These are phyloP conservation scores for Dendrobium nobile DNA, from an alignment of 106 monocot species.

Conservation along the genomic window DNA sequence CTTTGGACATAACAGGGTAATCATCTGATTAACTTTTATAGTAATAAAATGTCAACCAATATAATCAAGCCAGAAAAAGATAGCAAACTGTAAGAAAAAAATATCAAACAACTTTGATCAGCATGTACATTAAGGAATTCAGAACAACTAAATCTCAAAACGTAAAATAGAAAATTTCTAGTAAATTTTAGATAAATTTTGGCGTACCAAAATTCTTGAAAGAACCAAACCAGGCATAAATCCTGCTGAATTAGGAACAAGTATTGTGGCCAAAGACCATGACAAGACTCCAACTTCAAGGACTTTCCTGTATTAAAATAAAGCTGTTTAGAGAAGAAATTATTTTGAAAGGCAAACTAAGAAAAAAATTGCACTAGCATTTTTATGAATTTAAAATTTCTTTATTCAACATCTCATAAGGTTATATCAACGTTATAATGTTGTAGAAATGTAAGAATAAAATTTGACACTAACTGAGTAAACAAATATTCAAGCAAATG, in stretches of 20 bases:
- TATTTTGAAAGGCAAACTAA: not conserved
- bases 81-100: no score
- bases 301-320: slow-evolving; percentile 62
- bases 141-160: not conserved
- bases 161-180: not conserved
- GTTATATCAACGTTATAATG: not conserved
- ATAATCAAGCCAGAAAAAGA: no score
- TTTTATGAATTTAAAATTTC: not conserved
- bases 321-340: slow-evolving; percentile 7
- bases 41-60: no score
- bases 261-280: slow-evolving; percentile 91
- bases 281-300: slow-evolving; percentile 80
- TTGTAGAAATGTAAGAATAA: not conserved
- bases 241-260: slow-evolving; percentile 81
- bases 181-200: not conserved
- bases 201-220: slow-evolving; percentile 86
- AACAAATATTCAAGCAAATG: no score
- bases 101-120: no score
- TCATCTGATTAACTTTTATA: no score
- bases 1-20: no score
- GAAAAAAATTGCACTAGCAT: not conserved
- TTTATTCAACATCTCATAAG: not conserved
- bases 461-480: not conserved
- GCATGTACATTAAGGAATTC: no score
- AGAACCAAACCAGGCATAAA: slow-evolving; percentile 87